A percentile compares a stretch with the other conserved stretches of the same genome.
These are phyloP conservation scores for Aspergillus homomorphus DNA, from an alignment of 495 filamentous ascomycete genomes.

Conservation along the genomic window DNA sequence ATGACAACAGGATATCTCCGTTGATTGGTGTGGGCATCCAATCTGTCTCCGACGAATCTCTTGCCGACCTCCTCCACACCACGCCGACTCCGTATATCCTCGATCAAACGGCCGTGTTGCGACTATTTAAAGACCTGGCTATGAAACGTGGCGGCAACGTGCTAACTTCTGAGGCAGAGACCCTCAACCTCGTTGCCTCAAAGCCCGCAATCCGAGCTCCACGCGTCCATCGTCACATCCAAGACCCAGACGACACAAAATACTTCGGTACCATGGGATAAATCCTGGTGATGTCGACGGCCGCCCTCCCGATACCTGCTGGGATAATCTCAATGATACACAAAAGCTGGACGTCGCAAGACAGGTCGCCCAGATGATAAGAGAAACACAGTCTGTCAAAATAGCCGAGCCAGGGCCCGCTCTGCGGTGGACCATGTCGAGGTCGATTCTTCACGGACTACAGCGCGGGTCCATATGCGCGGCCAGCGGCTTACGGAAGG, in stretches of 20 bases:
- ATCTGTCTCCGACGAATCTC: constrained; percentile 13
- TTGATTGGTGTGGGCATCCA: too few relatives aligned
- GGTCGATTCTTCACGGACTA: constrained; percentile 29
- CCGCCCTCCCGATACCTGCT: constrained; percentile 25
- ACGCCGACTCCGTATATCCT: constrained; percentile 14
- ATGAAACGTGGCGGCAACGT: constrained; percentile 22
- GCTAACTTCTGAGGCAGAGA: constrained; percentile 18
- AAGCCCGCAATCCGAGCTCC: constrained; percentile 17
- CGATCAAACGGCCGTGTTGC: constrained; percentile 19
- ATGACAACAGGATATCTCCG: too few relatives aligned
- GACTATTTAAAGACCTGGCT: constrained; percentile 17
- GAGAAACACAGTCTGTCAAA: constrained; percentile 22
- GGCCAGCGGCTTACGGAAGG: too few relatives aligned
- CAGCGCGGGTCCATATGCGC: constrained; percentile 30
- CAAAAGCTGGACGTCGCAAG: constrained; percentile 17
- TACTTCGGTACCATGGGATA: constrained; percentile 28
- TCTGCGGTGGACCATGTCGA: constrained; percentile 24
- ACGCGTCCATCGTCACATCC: constrained; percentile 21
- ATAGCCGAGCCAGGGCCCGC: constrained; percentile 24
- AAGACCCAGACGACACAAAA: constrained; percentile 20
- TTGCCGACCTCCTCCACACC: constrained; percentile 17
- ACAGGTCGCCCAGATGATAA: constrained; percentile 25
- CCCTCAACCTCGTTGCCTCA: constrained; percentile 16
- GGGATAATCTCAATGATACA: constrained; percentile 15
- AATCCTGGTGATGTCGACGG: constrained; percentile 33